These are phyloP conservation scores for Eimeria maxima DNA, from an alignment of 169 alveolate genomes.

Conservation along the genomic window DNA sequence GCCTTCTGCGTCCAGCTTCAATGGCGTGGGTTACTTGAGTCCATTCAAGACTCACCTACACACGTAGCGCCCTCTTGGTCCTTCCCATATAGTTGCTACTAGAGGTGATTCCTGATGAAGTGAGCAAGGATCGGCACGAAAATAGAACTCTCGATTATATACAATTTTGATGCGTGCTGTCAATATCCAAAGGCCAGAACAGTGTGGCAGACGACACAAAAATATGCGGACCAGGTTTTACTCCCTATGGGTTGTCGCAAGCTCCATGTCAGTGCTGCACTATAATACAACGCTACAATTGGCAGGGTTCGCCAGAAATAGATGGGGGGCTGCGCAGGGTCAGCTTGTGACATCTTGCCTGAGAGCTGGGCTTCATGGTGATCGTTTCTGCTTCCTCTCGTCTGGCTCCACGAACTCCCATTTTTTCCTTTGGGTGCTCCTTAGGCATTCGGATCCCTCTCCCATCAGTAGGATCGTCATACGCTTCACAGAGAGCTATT, in stretches of 20 bases:
- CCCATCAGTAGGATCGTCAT: constrained; percentile 47
- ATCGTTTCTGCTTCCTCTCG: background rate
- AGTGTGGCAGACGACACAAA: background rate
- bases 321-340: too few species aligned
- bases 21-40: background rate
- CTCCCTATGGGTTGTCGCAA: background rate
- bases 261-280: background rate
- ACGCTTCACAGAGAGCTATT: constrained; percentile 72
- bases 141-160: too few species aligned
- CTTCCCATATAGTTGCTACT: constrained; percentile 77
- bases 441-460: background rate
- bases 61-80: constrained; percentile 72
- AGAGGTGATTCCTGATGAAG: constrained; percentile 48
- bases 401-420: background rate
- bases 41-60: constrained; percentile 7
- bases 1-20: background rate
- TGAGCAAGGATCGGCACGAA: background rate
- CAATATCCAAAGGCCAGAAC: background rate
- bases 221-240: background rate
- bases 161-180: background rate
- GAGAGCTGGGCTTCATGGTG: background rate
- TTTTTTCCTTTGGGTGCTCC: background rate
- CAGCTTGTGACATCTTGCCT: background rate
- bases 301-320: background rate
- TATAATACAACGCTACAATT: background rate